Evolutionary conservation across 371 early-diverging fungal species (phyloP).

Genomic region (Encephalitozoon cuniculi): DNA sequence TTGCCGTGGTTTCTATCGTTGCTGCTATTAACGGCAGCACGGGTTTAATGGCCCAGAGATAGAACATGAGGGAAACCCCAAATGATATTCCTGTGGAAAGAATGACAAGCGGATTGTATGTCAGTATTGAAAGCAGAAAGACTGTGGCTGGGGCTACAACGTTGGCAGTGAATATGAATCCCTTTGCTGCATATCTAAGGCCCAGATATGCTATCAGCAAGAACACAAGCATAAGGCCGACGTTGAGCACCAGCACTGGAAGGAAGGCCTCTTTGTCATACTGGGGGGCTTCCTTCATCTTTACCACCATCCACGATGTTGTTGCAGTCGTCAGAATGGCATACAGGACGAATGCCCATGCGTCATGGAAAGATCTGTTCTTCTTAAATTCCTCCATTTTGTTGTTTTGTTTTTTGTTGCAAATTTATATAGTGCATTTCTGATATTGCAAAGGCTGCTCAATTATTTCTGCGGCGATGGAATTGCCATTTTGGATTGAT

Average conservation of each 20-base stretch:
- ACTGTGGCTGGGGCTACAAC: background rate
- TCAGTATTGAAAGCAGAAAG: background rate
- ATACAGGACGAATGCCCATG: conserved; percentile 42
- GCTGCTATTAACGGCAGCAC: background rate
- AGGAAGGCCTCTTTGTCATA: background rate
- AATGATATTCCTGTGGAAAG: background rate
- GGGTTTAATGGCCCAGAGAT: background rate
- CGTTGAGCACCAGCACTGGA: background rate
- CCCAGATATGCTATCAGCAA: background rate
- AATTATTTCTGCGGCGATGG: background rate
- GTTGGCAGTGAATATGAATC: background rate
- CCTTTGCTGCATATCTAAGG: background rate
- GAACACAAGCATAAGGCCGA: background rate
- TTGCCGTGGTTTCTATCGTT: conserved; percentile 20
- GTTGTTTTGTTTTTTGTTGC: background rate
- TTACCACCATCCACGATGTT: background rate
- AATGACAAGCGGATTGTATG: background rate
- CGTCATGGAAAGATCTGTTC: conserved; percentile 36
- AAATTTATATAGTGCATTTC: background rate
- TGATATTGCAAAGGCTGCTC: background rate
- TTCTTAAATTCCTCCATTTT: background rate
- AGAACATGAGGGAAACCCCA: background rate
- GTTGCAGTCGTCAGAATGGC: background rate
- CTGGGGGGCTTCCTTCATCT: background rate
- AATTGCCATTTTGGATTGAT: background rate